Evolutionary conservation across 2,329 filamentous ascomycete genomes (phyloP).

Genomic region (Fusarium ramigenum): DNA sequence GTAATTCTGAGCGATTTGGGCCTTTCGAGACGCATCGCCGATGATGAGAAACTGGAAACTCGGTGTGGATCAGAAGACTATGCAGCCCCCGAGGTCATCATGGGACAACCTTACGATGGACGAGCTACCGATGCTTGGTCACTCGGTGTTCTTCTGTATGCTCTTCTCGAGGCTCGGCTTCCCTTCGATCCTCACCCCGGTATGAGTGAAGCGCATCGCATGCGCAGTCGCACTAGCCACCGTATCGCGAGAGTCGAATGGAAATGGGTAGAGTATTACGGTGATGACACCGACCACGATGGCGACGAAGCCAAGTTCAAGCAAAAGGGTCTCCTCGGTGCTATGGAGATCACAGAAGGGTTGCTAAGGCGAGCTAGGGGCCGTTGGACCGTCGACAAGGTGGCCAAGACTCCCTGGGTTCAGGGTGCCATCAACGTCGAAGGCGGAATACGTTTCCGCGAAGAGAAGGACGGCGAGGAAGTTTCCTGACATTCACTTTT

Average conservation of each 20-base stretch:
- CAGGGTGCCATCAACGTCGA: constrained; percentile 75
- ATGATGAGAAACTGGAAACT: constrained; percentile 89
- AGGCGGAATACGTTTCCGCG: constrained; percentile 66
- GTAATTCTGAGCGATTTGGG: constrained; percentile 92
- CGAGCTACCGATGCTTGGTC: constrained; percentile 95
- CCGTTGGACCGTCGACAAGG: constrained; percentile 78
- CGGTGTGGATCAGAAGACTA: constrained; percentile 97
- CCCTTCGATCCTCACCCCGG: constrained; percentile 92
- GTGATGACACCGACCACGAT: constrained; percentile 88
- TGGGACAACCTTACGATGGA: constrained; percentile 94
- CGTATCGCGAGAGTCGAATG: constrained; percentile 96
- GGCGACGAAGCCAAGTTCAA: constrained; percentile 67
- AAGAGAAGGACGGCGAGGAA: constrained; percentile 67
- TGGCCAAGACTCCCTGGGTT: constrained; percentile 81
- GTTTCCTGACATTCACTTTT: constrained; percentile 48
- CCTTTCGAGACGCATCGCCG: constrained; percentile 84
- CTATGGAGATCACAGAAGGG: constrained; percentile 83
- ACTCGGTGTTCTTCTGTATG: constrained; percentile 90
- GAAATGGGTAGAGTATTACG: constrained; percentile 89
- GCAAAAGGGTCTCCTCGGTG: constrained; percentile 74
- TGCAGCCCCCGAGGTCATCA: constrained; percentile 93
- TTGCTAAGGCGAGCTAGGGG: constrained; percentile 84
- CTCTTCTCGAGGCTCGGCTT: constrained; percentile 89
- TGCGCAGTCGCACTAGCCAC: constrained; percentile 85
- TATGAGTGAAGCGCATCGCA: constrained; percentile 77